Evolutionary conservation across 371 early-diverging fungal genomes (phyloP).

Genomic region (Mucor velutinosus): DNA sequence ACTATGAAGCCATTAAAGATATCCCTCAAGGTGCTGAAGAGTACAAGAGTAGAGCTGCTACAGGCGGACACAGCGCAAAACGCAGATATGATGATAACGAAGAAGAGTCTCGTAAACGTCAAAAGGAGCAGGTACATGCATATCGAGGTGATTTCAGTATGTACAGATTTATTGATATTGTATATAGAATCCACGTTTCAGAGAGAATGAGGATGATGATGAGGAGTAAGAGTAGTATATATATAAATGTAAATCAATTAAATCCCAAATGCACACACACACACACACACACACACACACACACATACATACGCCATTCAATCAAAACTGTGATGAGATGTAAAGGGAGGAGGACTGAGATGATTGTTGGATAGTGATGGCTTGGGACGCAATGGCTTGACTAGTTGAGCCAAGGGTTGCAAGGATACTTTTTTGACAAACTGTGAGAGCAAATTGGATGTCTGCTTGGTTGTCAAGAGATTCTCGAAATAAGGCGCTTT

Average conservation of each 20-base stretch:
- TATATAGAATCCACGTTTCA: conserved; percentile 58
- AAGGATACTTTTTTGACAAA: conserved; percentile 24
- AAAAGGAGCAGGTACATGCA: conserved; percentile 44
- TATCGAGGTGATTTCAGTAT: neutral
- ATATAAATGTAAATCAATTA: neutral
- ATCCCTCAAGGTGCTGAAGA: conserved; percentile 66
- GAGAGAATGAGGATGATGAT: conserved; percentile 59
- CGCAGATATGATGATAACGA: conserved; percentile 50
- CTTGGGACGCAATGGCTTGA: conserved; percentile 14
- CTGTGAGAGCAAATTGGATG: conserved; percentile 11
- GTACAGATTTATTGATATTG: neutral
- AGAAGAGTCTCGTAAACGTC: conserved; percentile 41
- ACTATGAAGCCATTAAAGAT: conserved; percentile 64
- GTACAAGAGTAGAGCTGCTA: conserved; percentile 50
- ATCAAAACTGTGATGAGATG: conserved; percentile 1
- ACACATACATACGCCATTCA: neutral
- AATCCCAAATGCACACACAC: neutral
- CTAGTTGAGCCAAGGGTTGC: conserved; percentile 24
- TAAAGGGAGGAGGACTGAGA: conserved; percentile 5
- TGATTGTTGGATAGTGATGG: neutral
- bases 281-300: neutral
- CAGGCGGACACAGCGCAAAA: conserved; percentile 29
- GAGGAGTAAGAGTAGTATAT: conserved; percentile 39
- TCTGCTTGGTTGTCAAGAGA: conserved; percentile 4
- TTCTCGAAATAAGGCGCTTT: conserved; percentile 24